phyloP scores from a whole-genome alignment of 495 filamentous ascomycete genomes.

The Trichoderma gamsii region DNA sequence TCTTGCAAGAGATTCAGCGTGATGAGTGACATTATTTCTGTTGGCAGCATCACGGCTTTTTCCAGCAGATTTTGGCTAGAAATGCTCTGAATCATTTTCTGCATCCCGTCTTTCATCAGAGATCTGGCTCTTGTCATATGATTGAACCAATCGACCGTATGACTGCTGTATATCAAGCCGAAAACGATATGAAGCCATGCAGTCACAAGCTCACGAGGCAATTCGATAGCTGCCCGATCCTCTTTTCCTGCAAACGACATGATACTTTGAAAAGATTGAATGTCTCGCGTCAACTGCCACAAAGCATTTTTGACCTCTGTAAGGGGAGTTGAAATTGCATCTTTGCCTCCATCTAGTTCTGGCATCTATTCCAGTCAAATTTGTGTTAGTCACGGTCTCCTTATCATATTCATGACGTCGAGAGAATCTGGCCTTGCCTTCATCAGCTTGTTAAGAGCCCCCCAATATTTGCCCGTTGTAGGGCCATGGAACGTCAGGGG shows the following conservation, averaged over 20 bases:
- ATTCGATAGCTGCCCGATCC: neutral
- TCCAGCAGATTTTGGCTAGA: constrained; percentile 20
- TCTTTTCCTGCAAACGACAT: neutral
- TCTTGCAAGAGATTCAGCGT: constrained; percentile 29
- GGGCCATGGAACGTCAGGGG: constrained; percentile 21
- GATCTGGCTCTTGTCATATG: neutral
- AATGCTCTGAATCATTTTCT: constrained; percentile 25
- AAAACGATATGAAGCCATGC: constrained; percentile 2
- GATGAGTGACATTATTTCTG: constrained; percentile 32
- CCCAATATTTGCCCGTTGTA: constrained; percentile 29
- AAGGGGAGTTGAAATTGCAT: constrained; percentile 16
- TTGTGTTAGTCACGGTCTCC: neutral
- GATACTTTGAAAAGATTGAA: neutral
- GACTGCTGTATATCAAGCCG: neutral
- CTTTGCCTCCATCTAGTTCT: constrained; percentile 1
- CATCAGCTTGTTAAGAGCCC: constrained; percentile 24
- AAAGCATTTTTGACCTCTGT: constrained; percentile 19
- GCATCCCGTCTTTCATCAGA: neutral
- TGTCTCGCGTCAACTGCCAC: constrained; percentile 15
- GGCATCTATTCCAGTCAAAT: constrained; percentile 13
- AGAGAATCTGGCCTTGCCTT: constrained; percentile 17
- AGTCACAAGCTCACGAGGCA: constrained; percentile 1
- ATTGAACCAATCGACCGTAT: neutral
- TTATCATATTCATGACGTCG: neutral
- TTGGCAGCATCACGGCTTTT: constrained; percentile 30